Evolutionary conservation across 176 grass and related monocot species (phyloP).

Genomic region (Oryza glumipatula): DNA sequence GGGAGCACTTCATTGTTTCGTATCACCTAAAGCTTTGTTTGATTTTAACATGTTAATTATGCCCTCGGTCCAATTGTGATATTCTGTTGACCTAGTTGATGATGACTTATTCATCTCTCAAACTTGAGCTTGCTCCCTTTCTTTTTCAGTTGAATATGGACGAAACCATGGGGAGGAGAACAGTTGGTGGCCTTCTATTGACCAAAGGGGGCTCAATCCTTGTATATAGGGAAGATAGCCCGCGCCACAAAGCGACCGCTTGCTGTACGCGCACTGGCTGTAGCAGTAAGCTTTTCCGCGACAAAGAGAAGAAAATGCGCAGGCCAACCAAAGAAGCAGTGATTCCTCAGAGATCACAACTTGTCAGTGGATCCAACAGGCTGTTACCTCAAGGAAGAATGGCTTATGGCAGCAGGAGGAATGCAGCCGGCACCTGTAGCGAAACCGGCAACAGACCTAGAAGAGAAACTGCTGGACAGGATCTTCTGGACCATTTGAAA

Average conservation of each 20-base stretch:
- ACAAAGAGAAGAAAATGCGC: conserved; percentile 48
- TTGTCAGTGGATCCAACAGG: conserved; percentile 24
- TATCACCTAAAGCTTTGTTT: neutral
- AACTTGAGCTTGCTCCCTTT: conserved; percentile 25
- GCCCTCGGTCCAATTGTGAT: neutral
- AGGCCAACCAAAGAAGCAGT: conserved; percentile 22
- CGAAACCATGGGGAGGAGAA: conserved; percentile 72
- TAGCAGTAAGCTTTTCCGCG: conserved; percentile 49
- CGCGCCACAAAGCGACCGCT: conserved; percentile 30
- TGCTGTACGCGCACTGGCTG: conserved; percentile 49
- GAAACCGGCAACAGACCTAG: neutral
- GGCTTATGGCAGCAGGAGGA: conserved; percentile 27
- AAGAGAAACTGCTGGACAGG: conserved; percentile 33
- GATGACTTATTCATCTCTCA: neutral
- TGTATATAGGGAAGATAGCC: conserved; percentile 61
- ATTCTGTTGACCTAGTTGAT: conserved; percentile 9
- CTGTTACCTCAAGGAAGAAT: conserved; percentile 38
- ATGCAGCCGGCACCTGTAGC: conserved; percentile 10
- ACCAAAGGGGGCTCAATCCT: conserved; percentile 73
- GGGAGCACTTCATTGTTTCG: neutral
- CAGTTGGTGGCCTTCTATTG: conserved; percentile 63
- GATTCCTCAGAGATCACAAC: conserved; percentile 30
- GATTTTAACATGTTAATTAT: neutral
- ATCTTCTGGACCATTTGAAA: conserved; percentile 28
- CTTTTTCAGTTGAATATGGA: conserved; percentile 54